Percentiles rank a stretch among this genome's conserved stretches.
Evolutionary conservation across 176 grass and related monocot genomes (phyloP).

Genomic region (Avena eriantha): DNA sequence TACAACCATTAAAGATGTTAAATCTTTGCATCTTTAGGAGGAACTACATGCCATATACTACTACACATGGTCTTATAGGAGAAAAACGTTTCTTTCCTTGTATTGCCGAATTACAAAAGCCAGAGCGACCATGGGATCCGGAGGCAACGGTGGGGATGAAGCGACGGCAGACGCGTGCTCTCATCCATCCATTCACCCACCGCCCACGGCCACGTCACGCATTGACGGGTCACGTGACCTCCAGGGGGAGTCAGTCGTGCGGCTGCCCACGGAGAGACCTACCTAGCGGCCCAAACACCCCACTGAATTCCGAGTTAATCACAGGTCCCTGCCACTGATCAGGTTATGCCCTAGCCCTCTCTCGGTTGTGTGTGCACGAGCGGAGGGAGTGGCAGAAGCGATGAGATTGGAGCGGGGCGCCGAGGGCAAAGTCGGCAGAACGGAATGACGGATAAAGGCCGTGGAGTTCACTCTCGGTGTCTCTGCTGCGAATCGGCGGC

Average conservation of each 20-base stretch:
- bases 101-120: not conserved
- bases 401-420: not conserved
- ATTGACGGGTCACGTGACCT: not conserved
- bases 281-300: not conserved
- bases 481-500: not conserved
- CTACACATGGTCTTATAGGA: not conserved
- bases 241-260: not conserved
- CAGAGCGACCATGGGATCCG: not conserved
- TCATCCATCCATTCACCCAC: not conserved
- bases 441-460: constrained; percentile 48
- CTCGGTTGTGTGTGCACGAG: not conserved
- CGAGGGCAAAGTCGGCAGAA: constrained; percentile 47
- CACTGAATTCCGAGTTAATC: constrained; percentile 6
- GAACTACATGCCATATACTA: not conserved
- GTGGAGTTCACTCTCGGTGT: constrained; percentile 34
- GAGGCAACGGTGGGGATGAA: not conserved
- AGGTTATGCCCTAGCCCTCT: not conserved
- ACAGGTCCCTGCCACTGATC: not conserved
- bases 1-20: not conserved
- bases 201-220: not conserved
- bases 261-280: not conserved
- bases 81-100: not conserved
- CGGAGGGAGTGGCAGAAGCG: constrained; percentile 24
- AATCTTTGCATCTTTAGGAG: not conserved
- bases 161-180: not conserved